Evolutionary conservation across 257 asterid genomes (phyloP), one percentile per base, ranked within the genome.

Genomic region (Thymus mandschuricus): DNA sequence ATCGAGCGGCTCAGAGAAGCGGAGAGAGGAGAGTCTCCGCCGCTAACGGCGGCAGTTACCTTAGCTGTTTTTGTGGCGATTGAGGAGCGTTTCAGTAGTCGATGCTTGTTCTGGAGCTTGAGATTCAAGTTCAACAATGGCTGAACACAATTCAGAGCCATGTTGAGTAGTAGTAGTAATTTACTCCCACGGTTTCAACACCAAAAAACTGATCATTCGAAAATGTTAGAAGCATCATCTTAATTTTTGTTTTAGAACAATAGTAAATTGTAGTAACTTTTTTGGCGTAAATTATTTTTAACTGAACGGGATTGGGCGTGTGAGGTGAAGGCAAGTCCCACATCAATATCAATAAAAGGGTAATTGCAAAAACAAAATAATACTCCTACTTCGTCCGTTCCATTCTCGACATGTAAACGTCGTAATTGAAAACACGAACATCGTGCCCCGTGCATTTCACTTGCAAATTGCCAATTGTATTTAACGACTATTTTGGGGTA

Each of bases 81-180:
- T 64, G 54, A 49, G 54, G 52, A 68, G 57, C 58, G 71, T 21
- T 21, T 21, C 27, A 68, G 10, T 8, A 12, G 75, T 30, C 74
- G 44, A 63, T 50, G 43, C 57, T 60, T 79, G 33, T 60, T 70
- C 54, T 66, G 50, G 45, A 79, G 72, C 77, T 73, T 66, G 76
- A 72, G 54, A 52, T 68, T 76, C 68, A 70, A 73, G 59, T 64
- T 76, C 70, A 76, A 66, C 78, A 77, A 70, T 38, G 82, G 71
- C 75, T 70, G 80, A 73, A 79, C 80, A 66, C 66, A 79, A 61
- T 66, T 75, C 29, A 74, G 71, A 70, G 86, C 71, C 84, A 82
- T 79, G 21, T 21, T 21, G 21, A 21, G 21, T 21, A 21, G 21
- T 21, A 21, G 21, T 21, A 21, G 21, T 21, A 21, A 56, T 70